A percentile compares a stretch with the other conserved stretches of the same genome.
Conservation (phyloP, 2,329 filamentous ascomycete species). For the Trichoderma endophyticum region DNA sequence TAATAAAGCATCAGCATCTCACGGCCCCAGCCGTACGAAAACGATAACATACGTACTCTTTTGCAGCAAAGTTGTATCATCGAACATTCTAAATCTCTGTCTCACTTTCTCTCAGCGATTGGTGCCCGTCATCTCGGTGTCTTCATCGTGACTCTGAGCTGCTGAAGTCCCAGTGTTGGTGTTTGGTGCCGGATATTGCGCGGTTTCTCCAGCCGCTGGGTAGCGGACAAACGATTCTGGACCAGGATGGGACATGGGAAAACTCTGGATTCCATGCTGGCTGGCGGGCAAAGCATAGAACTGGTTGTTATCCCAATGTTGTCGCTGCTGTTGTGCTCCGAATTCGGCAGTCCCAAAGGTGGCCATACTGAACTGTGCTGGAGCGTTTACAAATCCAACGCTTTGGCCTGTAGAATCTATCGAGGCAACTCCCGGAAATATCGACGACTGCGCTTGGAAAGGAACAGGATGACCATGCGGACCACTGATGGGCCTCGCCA, state of each 20-base stretch:
- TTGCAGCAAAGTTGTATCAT: not conserved
- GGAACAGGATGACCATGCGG: not conserved
- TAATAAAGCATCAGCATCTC: not conserved
- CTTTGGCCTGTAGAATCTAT: not conserved
- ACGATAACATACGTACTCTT: not conserved
- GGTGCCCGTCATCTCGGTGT: not conserved
- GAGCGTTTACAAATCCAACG: not conserved
- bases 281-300: conserved; percentile 1
- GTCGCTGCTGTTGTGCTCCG: not conserved
- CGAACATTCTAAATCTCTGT: not conserved
- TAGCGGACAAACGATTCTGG: not conserved
- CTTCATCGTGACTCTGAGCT: not conserved
- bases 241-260: not conserved
- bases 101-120: not conserved
- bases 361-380: not conserved
- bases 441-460: not conserved
- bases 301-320: not conserved
- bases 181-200: not conserved
- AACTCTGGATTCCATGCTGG: not conserved
- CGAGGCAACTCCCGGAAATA: not conserved
- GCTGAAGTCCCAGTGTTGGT: not conserved
- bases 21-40: not conserved
- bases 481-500: not conserved
- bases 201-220: not conserved
- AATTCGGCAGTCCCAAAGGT: not conserved